Percentiles rank a stretch among this genome's conserved stretches.
These are phyloP conservation scores for Xylaria acuta DNA, from an alignment of 495 filamentous ascomycete genomes.

Conservation along the genomic window DNA sequence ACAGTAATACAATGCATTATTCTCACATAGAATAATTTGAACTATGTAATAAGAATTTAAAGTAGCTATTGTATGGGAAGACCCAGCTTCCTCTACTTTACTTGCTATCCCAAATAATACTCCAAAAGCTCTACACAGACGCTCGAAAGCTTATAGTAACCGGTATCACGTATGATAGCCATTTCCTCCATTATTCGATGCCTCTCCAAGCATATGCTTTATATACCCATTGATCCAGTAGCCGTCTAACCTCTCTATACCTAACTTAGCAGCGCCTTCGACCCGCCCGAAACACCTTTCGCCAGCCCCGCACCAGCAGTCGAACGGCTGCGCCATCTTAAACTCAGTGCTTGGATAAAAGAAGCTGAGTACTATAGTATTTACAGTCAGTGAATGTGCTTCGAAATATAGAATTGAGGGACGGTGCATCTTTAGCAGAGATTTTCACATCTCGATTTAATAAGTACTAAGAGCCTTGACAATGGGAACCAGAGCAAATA, in stretches of 20 bases:
- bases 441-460: background rate
- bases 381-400: background rate
- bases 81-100: background rate
- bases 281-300: constrained; percentile 13
- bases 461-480: background rate
- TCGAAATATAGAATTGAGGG: background rate
- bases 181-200: background rate
- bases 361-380: constrained; percentile 14
- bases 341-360: constrained; percentile 24
- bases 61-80: background rate
- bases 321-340: constrained; percentile 13
- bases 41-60: background rate
- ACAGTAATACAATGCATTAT: background rate
- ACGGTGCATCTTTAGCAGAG: background rate
- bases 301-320: constrained; percentile 14
- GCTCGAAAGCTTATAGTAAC: background rate
- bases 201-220: constrained; percentile 16
- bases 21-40: background rate
- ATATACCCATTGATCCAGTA: constrained; percentile 22
- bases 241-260: background rate
- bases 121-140: too few species aligned
- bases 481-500: background rate
- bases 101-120: background rate
- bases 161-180: background rate
- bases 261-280: constrained; percentile 4